These are phyloP conservation scores for Coniochaeta sp. DNA, from an alignment of 2,329 filamentous ascomycete species.

Conservation along the genomic window DNA sequence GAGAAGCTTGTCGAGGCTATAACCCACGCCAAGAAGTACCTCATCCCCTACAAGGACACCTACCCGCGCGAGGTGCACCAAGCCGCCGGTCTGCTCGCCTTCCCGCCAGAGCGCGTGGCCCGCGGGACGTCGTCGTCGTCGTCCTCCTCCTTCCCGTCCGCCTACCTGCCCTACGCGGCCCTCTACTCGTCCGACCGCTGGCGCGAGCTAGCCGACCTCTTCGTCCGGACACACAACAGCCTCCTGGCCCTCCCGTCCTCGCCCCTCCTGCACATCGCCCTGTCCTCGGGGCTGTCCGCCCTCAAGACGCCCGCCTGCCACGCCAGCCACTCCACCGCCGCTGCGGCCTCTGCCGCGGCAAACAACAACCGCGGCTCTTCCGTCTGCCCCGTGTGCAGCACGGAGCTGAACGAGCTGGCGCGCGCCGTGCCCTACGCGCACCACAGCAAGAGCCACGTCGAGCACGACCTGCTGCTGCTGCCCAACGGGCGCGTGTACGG, in stretches of 20 bases:
- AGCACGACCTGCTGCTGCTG: constrained; percentile 76
- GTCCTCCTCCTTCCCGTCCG: constrained; percentile 22
- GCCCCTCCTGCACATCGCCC: constrained; percentile 82
- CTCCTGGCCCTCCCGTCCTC: constrained; percentile 76
- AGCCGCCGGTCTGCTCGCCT: constrained; percentile 76
- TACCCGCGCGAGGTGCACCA: constrained; percentile 63
- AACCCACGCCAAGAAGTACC: constrained; percentile 72
- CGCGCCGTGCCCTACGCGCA: constrained; percentile 87
- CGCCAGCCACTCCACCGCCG: constrained; percentile 16
- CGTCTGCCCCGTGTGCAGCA: constrained; percentile 92
- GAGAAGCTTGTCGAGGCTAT: constrained; percentile 69
- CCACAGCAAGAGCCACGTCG: constrained; percentile 89
- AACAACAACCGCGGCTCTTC: constrained; percentile 25
- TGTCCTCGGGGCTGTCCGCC: constrained; percentile 85
- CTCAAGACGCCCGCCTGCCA: constrained; percentile 95
- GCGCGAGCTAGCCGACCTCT: constrained; percentile 68
- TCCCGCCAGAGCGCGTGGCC: constrained; percentile 59
- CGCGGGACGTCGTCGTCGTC: constrained; percentile 45
- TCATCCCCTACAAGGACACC: constrained; percentile 61
- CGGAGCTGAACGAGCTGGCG: constrained; percentile 87
- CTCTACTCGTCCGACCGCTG: constrained; percentile 72
- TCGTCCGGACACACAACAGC: constrained; percentile 78
- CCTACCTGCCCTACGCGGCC: constrained; percentile 24
- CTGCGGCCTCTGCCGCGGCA: constrained; percentile 13
- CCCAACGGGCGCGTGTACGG: constrained; percentile 87